Conservation (phyloP, 805 yeast species). For the Yarrowia bubula region DNA sequence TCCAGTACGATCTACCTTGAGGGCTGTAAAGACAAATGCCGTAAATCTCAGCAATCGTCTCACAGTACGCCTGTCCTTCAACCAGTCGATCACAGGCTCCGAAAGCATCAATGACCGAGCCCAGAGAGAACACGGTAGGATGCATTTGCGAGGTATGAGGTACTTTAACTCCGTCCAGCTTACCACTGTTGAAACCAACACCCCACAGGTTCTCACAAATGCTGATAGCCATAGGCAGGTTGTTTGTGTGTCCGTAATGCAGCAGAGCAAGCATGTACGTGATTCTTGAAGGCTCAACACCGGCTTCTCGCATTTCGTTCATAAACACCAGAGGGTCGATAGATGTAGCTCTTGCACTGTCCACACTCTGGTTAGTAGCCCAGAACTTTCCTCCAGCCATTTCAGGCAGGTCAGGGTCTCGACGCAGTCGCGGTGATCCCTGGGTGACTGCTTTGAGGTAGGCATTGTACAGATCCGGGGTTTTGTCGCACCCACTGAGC, state of each 20-base stretch:
- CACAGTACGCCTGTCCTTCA: conserved; percentile 33
- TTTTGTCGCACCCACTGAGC: conserved; percentile 29
- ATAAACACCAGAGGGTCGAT: conserved; percentile 32
- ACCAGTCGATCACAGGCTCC: conserved; percentile 33
- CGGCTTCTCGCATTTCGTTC: conserved; percentile 35
- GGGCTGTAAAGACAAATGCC: background rate
- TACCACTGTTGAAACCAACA: conserved; percentile 24
- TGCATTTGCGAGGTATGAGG: conserved; percentile 28
- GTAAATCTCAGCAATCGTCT: conserved; percentile 1
- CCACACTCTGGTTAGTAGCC: conserved; percentile 2
- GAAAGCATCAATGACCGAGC: conserved; percentile 35
- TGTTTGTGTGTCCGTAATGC: conserved; percentile 37
- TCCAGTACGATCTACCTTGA: background rate
- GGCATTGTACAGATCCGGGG: conserved; percentile 39
- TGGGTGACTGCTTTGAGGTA: conserved; percentile 37
- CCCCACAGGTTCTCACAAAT: conserved; percentile 38
- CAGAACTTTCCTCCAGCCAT: background rate
- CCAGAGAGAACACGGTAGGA: conserved; percentile 33
- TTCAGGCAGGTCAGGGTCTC: conserved; percentile 28
- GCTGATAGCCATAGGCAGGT: conserved; percentile 31
- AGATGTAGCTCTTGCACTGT: background rate
- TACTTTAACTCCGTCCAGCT: background rate
- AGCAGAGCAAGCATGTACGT: conserved; percentile 39
- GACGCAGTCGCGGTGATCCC: conserved; percentile 37
- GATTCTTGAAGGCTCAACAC: conserved; percentile 36